Conservation (phyloP, 2,329 filamentous ascomycete species). For the Monosporascus cannonballus region DNA sequence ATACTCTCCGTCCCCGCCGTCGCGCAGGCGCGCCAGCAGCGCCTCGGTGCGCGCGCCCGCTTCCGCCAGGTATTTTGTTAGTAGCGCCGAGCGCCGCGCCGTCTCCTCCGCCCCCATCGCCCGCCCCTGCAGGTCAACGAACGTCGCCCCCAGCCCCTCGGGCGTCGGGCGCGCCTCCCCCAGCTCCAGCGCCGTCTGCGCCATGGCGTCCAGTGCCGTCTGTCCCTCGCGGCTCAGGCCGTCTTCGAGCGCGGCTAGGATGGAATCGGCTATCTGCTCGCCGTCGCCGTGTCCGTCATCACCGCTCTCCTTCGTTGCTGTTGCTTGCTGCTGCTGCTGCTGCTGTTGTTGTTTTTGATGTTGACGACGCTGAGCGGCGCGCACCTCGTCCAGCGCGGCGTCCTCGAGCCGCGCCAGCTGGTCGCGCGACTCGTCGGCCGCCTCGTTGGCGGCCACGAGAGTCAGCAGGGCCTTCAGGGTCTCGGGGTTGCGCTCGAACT, state of each 20-base stretch:
- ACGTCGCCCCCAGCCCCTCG: conserved; percentile 41
- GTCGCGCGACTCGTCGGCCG: conserved; percentile 63
- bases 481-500: conserved; percentile 81
- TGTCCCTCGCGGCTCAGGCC: conserved; percentile 49
- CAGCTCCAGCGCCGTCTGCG: conserved; percentile 43
- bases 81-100: conserved; percentile 43
- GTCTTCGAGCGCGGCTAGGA: conserved; percentile 49
- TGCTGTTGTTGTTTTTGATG: conserved; percentile 16
- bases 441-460: conserved; percentile 70
- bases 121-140: conserved; percentile 51
- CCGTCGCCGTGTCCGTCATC: conserved; percentile 10
- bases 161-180: conserved; percentile 43
- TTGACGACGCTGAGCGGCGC: conserved; percentile 24
- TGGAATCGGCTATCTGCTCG: conserved; percentile 26
- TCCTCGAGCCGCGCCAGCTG: conserved; percentile 54
- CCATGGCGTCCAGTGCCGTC: conserved; percentile 51
- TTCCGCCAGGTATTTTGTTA: conserved; percentile 49
- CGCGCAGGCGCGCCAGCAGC: conserved; percentile 37
- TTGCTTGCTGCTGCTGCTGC: not conserved
- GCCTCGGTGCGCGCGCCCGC: conserved; percentile 38
- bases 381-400: conserved; percentile 50
- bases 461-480: conserved; percentile 71
- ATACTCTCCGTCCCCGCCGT: conserved; percentile 35
- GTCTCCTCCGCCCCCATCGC: conserved; percentile 51
- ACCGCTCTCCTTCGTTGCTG: not conserved